Percentiles rank a stretch among this genome's conserved stretches.
Evolutionary conservation across 2,329 filamentous ascomycete species (phyloP).

Genomic region (Neoarthrinium moseri): DNA sequence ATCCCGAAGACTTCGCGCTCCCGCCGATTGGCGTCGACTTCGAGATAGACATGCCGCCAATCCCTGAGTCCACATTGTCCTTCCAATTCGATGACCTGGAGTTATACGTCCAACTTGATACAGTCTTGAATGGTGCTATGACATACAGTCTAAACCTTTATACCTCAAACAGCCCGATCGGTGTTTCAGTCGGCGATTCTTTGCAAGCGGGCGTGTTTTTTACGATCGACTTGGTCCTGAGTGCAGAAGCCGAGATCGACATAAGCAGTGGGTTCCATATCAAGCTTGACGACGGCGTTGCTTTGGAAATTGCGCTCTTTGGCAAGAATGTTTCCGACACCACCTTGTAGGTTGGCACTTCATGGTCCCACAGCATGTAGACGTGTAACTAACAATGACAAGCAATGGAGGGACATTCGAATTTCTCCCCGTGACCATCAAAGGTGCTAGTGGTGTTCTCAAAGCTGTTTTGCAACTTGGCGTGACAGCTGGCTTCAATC

Average conservation of each 20-base stretch:
- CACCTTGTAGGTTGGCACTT: slow-evolving; percentile 40
- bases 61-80: slow-evolving; percentile 40
- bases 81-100: slow-evolving; percentile 52
- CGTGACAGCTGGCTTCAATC: slow-evolving; percentile 41
- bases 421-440: slow-evolving; percentile 53
- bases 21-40: slow-evolving; percentile 40
- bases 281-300: slow-evolving; percentile 48
- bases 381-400: not conserved
- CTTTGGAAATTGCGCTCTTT: slow-evolving; percentile 49
- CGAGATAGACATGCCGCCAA: slow-evolving; percentile 38
- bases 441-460: slow-evolving; percentile 39
- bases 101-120: slow-evolving; percentile 48
- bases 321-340: slow-evolving; percentile 45
- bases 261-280: slow-evolving; percentile 56
- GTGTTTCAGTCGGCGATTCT: slow-evolving; percentile 36
- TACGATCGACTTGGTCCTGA: slow-evolving; percentile 51
- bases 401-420: slow-evolving; percentile 54
- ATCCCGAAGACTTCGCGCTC: slow-evolving; percentile 29
- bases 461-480: slow-evolving; percentile 47
- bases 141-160: slow-evolving; percentile 50
- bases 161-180: slow-evolving; percentile 41
- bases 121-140: slow-evolving; percentile 35
- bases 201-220: slow-evolving; percentile 46
- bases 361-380: not conserved
- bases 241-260: slow-evolving; percentile 42